Base-by-base conservation (phyloP, 805 yeast genomes). In the Candida jianshihensis region DNA sequence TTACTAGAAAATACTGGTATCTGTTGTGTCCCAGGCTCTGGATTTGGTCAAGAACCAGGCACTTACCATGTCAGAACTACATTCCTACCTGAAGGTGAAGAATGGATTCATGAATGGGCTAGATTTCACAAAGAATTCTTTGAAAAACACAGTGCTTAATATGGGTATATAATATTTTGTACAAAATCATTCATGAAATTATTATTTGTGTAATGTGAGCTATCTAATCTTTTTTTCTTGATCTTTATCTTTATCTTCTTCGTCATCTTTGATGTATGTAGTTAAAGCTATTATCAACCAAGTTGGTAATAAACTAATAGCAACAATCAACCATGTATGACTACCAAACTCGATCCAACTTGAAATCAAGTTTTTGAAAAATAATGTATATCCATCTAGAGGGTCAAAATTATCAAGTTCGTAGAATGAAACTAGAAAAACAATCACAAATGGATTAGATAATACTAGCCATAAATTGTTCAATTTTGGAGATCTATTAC, bases 11-110 rank as follows among this genome's bases (percentile, higher is more conserved):
- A 64, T 32, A 88, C 98, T 6, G 99, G 99, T 49, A 87, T 92
- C 42, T 92, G 99, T 63, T 86, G 95, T 30, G 95, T 92, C 43
- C 97, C 99, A 21, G 99, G 98, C 28, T 78, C 87, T 24, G 99
- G 99, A 1, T 92, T 92, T 52, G 97, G 97, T 22, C 98, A 92
- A 63, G 81, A 70, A 33, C 79, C 78, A 33, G 95, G 87, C 16
- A 88, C 97, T 4, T 82, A 71, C 64, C 99, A 92, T 57, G 72
- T 92, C 51, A 80, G 99, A 70, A 92, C 98, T 1, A 92, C 99
- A 1, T 92, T 92, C 67, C 70, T 92, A 53, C 95, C 98, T 12
- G 97, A 97, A 13, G 97, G 97, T 30, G 71, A 75, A 19, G 90
- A 86, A 49, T 87, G 96, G 87, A 85, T 88, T 47, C 70, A 74